Base-by-base conservation (phyloP, 2,329 filamentous ascomycete genomes). In the Thermomyces lanuginosus region DNA sequence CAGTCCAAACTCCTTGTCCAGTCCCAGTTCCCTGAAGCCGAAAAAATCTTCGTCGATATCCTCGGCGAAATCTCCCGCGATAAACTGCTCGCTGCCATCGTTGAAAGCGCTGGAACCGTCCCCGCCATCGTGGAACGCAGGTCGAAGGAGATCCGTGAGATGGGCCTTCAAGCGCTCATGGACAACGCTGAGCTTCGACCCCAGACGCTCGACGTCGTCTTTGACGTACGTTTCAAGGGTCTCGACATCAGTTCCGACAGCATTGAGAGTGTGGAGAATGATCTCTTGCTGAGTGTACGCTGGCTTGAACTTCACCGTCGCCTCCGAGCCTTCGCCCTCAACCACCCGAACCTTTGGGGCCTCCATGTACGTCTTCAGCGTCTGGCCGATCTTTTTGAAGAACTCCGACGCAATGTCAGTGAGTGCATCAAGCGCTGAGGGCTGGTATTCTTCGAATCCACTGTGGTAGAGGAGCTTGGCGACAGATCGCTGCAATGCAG, bases 41-140 rank as follows among this genome's bases (percentile, higher is more conserved):
- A 98, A 98, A 67, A 93, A 98, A 56, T 98, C 89, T 60, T 98
- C 89, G 34, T 84, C 86, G 8, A 98, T 77, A 41, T 98, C 89
- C 49, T 93, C 89, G 1, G 89, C 89, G 49, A 98, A 98, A 52
- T 98, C 89, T 35, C 89, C 89, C 23, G 80, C 82, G 24, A 93
- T 75, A 41, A 95, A 98, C 48, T 95, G 89, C 37, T 98, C 89
- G 51, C 83, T 92, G 37, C 84, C 86, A 43, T 98, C 89, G 36
- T 91, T 82, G 63, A 98, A 98, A 5, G 83, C 80, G 30, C 77
- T 79, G 4, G 76, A 83, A 18, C 84, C 89, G 46, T 95, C 89
- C 16, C 71, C 69, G 18, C 78, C 77, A 42, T 92, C 80, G 26
- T 72, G 69, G 27, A 98, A 66, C 15, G 86, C 89, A 24, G 89